phyloP scores from a whole-genome alignment of 2,329 filamentous ascomycete species.

The Colletotrichum tanaceti region DNA sequence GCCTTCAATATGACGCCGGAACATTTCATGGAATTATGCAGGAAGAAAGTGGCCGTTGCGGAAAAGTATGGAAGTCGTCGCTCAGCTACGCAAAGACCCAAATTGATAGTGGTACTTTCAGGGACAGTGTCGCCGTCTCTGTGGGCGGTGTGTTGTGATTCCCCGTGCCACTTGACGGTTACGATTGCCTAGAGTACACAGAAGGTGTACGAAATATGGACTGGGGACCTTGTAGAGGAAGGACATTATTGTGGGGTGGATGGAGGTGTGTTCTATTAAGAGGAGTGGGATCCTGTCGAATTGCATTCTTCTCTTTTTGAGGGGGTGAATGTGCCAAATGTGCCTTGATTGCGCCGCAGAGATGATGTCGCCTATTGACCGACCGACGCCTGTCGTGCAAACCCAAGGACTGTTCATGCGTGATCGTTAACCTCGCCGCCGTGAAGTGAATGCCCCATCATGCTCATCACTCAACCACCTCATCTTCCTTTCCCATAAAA shows the following conservation, averaged over 20 bases:
- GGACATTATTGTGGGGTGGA: neutral
- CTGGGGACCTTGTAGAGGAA: too few species aligned
- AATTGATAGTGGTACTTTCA: constrained; percentile 24
- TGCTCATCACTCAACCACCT: neutral
- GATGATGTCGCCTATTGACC: constrained; percentile 12
- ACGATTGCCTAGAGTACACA: neutral
- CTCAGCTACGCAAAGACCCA: constrained; percentile 15
- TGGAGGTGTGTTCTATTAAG: neutral
- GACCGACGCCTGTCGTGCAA: constrained; percentile 23
- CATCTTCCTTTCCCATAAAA: neutral
- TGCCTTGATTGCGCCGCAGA: constrained; percentile 24
- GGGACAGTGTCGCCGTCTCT: too few species aligned
- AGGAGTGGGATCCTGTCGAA: neutral
- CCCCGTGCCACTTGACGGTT: neutral
- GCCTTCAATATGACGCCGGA: constrained; percentile 10
- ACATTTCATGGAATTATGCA: constrained; percentile 7
- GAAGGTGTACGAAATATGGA: neutral
- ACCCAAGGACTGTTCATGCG: constrained; percentile 10
- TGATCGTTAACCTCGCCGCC: neutral
- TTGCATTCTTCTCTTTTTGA: too few species aligned
- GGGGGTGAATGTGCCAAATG: neutral
- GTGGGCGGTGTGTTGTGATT: too few species aligned
- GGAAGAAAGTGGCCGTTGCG: constrained; percentile 8
- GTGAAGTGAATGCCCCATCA: neutral
- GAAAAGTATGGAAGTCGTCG: neutral